A percentile compares a stretch with the other conserved stretches of the same genome.
phyloP scores from a whole-genome alignment of 2,329 filamentous ascomycete genomes.

The Emericellopsis atlantica region DNA sequence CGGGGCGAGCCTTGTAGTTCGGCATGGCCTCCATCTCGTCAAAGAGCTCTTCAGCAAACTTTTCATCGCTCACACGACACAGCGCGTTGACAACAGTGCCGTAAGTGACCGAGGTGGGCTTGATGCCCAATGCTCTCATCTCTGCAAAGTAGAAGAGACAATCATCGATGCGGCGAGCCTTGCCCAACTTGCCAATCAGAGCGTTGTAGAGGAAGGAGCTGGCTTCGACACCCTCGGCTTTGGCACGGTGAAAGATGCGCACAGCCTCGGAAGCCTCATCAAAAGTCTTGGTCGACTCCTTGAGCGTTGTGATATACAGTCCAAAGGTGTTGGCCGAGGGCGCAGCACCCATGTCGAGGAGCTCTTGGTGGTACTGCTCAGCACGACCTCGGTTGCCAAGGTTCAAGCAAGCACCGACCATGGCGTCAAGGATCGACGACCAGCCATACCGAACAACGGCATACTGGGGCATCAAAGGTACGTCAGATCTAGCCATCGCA shows the following conservation, averaged over 20 bases:
- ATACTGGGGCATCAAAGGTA: conserved; percentile 76
- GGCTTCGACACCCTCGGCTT: conserved; percentile 86
- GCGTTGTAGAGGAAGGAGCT: conserved; percentile 98
- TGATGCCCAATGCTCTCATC: conserved; percentile 87
- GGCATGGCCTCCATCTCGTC: conserved; percentile 98
- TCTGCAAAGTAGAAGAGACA: conserved; percentile 96
- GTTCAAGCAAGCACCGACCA: conserved; percentile 85
- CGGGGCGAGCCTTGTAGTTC: conserved; percentile 96
- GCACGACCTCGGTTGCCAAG: conserved; percentile 71
- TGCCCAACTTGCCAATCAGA: conserved; percentile 93
- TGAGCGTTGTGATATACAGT: conserved; percentile 97
- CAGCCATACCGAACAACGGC: conserved; percentile 85
- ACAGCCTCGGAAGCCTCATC: conserved; percentile 95
- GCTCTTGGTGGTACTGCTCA: conserved; percentile 75
- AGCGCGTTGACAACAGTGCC: conserved; percentile 97
- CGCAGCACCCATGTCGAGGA: conserved; percentile 78
- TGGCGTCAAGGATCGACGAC: conserved; percentile 91
- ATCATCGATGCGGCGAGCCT: conserved; percentile 94
- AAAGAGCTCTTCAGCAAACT: conserved; percentile 94
- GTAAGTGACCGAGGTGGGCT: conserved; percentile 94
- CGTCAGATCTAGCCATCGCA: conserved; percentile 76
- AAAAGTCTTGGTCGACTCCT: conserved; percentile 94
- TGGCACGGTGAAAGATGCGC: conserved; percentile 91
- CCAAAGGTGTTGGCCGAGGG: conserved; percentile 97
- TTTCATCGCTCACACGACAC: conserved; percentile 93